phyloP scores from a whole-genome alignment of 225 moss, liverwort and hornwort species.

The Marchantia paleacea region DNA sequence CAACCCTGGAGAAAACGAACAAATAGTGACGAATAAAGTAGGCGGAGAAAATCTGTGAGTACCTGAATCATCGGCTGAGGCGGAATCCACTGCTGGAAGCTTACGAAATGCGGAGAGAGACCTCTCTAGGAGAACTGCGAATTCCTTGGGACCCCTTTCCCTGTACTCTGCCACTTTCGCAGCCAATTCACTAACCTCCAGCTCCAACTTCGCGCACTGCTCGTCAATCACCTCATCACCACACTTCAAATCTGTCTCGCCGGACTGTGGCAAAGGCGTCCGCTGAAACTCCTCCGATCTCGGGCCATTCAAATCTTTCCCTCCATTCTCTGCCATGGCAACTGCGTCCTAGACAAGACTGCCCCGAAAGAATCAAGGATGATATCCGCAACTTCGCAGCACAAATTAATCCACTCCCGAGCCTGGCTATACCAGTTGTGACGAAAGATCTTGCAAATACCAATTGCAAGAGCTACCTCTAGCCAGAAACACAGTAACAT shows the following conservation, averaged over 20 bases:
- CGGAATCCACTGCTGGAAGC: background rate
- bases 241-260: background rate
- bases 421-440: background rate
- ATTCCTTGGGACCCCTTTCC: constrained; percentile 25
- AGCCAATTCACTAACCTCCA: constrained; percentile 24
- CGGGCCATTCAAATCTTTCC: background rate
- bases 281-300: background rate
- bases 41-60: background rate
- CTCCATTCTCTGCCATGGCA: background rate
- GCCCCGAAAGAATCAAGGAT: background rate
- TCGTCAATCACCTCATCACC: constrained; percentile 19
- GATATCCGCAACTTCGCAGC: background rate
- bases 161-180: constrained; percentile 23
- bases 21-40: background rate
- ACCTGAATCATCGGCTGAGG: background rate
- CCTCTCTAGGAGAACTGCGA: constrained; percentile 19
- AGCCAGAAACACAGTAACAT: constrained; percentile 16
- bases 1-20: background rate
- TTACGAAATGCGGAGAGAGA: background rate
- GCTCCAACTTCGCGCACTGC: constrained; percentile 4
- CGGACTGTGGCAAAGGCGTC: background rate
- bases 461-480: constrained; percentile 5
- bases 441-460: background rate
- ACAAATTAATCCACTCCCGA: background rate
- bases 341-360: background rate